phyloP scores from a whole-genome alignment of 306 rosid genomes.

The Sicyos baderoa region DNA sequence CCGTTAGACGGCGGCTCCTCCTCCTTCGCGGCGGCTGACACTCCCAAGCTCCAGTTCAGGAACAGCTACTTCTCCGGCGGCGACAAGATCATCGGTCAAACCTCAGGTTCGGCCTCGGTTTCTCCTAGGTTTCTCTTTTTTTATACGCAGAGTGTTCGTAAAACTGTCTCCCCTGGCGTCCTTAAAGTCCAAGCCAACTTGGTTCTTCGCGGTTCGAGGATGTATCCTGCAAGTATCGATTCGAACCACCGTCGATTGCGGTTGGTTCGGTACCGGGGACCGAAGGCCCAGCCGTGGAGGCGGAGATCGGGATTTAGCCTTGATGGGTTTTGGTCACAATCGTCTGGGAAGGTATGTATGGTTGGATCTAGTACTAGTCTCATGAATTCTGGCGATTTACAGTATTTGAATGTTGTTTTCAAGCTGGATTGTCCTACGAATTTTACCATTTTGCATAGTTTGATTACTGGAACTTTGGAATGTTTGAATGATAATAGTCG shows the following conservation, averaged over 20 bases:
- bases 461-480: slow-evolving; percentile 60
- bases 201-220: slow-evolving; percentile 24
- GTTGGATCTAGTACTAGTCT: slow-evolving; percentile 35
- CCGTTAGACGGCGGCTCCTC: background rate
- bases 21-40: slow-evolving; percentile 6
- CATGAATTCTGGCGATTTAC: slow-evolving; percentile 13
- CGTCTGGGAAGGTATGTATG: slow-evolving; percentile 72
- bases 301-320: slow-evolving; percentile 30
- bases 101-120: background rate
- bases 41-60: slow-evolving; percentile 25
- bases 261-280: slow-evolving; percentile 30
- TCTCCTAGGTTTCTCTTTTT: slow-evolving; percentile 23
- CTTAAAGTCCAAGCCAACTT: slow-evolving; percentile 30
- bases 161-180: slow-evolving; percentile 30
- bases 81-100: slow-evolving; percentile 33
- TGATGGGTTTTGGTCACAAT: slow-evolving; percentile 51
- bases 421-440: slow-evolving; percentile 53
- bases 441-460: slow-evolving; percentile 32
- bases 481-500: slow-evolving; percentile 36
- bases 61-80: slow-evolving; percentile 57
- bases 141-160: slow-evolving; percentile 12
- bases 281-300: slow-evolving; percentile 19
- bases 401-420: slow-evolving; percentile 37
- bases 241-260: slow-evolving; percentile 30
- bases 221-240: background rate